Evolutionary conservation across 2,329 filamentous ascomycete genomes (phyloP).

Genomic region (Hypoxylon sp.): DNA sequence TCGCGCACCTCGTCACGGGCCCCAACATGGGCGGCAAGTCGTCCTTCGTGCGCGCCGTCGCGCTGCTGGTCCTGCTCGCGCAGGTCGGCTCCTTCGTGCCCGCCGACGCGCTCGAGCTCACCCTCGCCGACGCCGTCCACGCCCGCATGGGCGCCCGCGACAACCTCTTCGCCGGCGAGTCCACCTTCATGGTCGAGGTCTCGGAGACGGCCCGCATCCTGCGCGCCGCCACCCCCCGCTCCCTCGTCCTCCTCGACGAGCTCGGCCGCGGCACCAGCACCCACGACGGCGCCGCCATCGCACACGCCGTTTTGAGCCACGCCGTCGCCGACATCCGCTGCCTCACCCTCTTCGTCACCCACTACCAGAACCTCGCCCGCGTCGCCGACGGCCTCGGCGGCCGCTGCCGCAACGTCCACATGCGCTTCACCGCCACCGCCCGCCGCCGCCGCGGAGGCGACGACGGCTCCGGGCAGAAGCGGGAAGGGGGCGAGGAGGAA

Average conservation of each 20-base stretch:
- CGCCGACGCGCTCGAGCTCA: slow-evolving; percentile 75
- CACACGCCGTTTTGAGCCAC: slow-evolving; percentile 87
- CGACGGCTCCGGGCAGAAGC: too few species aligned
- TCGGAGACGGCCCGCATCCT: slow-evolving; percentile 92
- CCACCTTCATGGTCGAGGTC: slow-evolving; percentile 97
- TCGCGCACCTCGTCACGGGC: slow-evolving; percentile 89
- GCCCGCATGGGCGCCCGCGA: slow-evolving; percentile 96
- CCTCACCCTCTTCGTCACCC: slow-evolving; percentile 94
- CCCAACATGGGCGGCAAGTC: slow-evolving; percentile 99
- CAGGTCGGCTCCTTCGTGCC: slow-evolving; percentile 96
- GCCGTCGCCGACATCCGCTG: slow-evolving; percentile 77
- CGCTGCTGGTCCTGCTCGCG: slow-evolving; percentile 90
- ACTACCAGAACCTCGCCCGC: slow-evolving; percentile 85
- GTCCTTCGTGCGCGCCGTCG: slow-evolving; percentile 93
- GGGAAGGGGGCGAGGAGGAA: slow-evolving; percentile 47
- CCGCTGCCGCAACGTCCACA: slow-evolving; percentile 85
- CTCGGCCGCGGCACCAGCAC: slow-evolving; percentile 92
- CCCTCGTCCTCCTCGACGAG: slow-evolving; percentile 92
- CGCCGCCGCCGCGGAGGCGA: slow-evolving; percentile 10
- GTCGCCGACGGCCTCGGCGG: slow-evolving; percentile 73
- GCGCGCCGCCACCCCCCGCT: slow-evolving; percentile 83
- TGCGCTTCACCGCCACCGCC: slow-evolving; percentile 73
- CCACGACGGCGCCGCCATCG: slow-evolving; percentile 95
- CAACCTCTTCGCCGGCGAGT: slow-evolving; percentile 93
- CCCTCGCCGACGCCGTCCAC: slow-evolving; percentile 89